A percentile compares a stretch with the other conserved stretches of the same genome.
These are phyloP conservation scores for Musa acuminata DNA, from an alignment of 176 grass and related monocot genomes.

Conservation along the genomic window DNA sequence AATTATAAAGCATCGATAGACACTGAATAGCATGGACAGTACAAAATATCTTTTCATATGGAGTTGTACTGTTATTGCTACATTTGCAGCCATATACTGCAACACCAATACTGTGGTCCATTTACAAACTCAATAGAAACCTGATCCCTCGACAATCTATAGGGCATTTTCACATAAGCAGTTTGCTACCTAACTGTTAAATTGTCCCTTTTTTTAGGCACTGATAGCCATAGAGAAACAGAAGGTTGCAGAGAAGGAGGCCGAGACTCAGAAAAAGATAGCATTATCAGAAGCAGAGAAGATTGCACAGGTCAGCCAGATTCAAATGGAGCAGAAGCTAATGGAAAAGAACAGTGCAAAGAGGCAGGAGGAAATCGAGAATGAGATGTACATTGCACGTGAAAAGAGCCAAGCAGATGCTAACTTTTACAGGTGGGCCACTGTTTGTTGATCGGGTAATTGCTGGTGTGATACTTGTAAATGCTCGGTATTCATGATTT, in stretches of 20 bases:
- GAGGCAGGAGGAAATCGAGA: slow-evolving; percentile 80
- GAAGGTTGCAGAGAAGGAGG: slow-evolving; percentile 95
- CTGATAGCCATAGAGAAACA: slow-evolving; percentile 86
- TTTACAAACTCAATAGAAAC: neutral
- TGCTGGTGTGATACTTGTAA: neutral
- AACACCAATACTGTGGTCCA: no score
- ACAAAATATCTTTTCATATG: no score
- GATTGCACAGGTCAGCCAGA: slow-evolving; percentile 86
- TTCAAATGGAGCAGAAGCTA: slow-evolving; percentile 93
- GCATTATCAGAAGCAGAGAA: slow-evolving; percentile 96
- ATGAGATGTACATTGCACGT: slow-evolving; percentile 89
- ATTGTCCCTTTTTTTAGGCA: slow-evolving; percentile 32
- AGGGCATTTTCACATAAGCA: neutral
- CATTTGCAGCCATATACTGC: no score
- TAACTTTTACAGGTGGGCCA: slow-evolving; percentile 58
- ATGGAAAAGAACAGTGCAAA: slow-evolving; percentile 92
- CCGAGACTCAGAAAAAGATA: slow-evolving; percentile 96
- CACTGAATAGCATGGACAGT: no score
- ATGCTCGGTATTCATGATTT: slow-evolving; percentile 13
- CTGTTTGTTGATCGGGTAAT: neutral
- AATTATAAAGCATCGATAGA: neutral
- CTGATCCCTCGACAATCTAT: neutral
- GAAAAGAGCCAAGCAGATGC: slow-evolving; percentile 78
- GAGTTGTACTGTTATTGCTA: no score
- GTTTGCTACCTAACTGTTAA: neutral